Evolutionary conservation across 2,329 filamentous ascomycete species (phyloP), one percentile per base, ranked within the genome.

Genomic region (Penicillium sp.): DNA sequence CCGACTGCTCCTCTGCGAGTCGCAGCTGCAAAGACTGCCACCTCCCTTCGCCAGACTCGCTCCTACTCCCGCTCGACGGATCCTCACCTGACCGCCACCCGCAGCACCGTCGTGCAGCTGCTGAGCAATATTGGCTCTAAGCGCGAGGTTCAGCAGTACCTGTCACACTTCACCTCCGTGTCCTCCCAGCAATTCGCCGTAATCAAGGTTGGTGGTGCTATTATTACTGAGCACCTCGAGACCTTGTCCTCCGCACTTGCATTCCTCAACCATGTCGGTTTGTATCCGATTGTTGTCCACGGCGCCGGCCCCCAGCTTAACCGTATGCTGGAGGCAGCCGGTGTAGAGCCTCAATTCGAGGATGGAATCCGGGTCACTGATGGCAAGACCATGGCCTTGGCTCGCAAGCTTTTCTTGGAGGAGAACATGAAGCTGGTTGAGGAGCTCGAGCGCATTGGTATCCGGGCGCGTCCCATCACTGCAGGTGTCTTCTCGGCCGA

Each of bases 131-230:
- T 97, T 72, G 93, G 91, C 59, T 96, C 91, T 60, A 96, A 95
- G 83, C 83, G 93, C 58, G 93, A 99, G 79, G 91, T 95, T 60
- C 90, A 97, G 79, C 93, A 97, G 76, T 97, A 97, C 76, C 86
- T 97, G 56, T 94, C 92, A 63, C 91, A 97, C 73, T 99, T 99
- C 81, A 94, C 89, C 64, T 96, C 92, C 32, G 92, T 97, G 58
- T 94, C 91, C 41, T 96, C 91, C 34, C 92, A 97, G 78, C 91
- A 96, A 71, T 99, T 97, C 74, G 93, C 92, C 63, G 93, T 99
- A 45, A 96, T 99, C 76, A 99, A 99, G 80, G 93, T 97, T 52
- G 94, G 93, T 58, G 94, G 93, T 59, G 94, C 93, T 60, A 97
- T 97, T 68, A 83, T 99, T 67, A 96, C 91, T 57, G 92, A 97